These are phyloP conservation scores for Venturia aucupariae DNA, from an alignment of 2,329 filamentous ascomycete genomes.

Conservation along the genomic window DNA sequence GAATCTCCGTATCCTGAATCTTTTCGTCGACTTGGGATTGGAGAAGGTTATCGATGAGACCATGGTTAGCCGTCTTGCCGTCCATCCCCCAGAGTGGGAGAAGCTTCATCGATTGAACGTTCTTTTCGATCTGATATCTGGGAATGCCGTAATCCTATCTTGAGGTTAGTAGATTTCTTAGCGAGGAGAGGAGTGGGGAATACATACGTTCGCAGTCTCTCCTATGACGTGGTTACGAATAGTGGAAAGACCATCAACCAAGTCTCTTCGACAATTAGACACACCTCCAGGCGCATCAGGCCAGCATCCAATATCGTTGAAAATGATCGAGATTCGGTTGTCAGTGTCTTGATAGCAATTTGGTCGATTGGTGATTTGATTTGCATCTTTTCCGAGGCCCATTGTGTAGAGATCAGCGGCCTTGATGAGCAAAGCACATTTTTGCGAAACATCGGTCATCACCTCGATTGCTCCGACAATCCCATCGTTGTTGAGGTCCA, in stretches of 20 bases:
- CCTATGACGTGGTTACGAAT: constrained; percentile 48
- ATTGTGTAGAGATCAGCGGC: constrained; percentile 34
- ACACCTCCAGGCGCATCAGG: constrained; percentile 46
- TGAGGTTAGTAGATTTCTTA: background rate
- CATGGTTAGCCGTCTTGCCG: constrained; percentile 43
- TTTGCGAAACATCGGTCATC: background rate
- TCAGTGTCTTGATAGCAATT: constrained; percentile 37
- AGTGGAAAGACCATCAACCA: constrained; percentile 45
- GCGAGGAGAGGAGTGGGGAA: background rate
- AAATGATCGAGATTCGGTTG: constrained; percentile 42
- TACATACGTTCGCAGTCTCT: constrained; percentile 40
- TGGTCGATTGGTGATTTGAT: constrained; percentile 31
- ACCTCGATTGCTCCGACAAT: constrained; percentile 9
- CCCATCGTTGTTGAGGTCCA: background rate
- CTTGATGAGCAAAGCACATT: constrained; percentile 28
- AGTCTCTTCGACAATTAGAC: constrained; percentile 45
- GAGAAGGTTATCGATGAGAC: constrained; percentile 44
- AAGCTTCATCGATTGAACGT: constrained; percentile 45
- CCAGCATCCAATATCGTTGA: constrained; percentile 45
- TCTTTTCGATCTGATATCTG: constrained; percentile 46
- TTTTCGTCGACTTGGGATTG: constrained; percentile 43
- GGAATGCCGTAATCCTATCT: constrained; percentile 41
- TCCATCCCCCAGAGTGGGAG: constrained; percentile 48
- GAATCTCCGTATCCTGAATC: constrained; percentile 29
- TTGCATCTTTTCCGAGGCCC: constrained; percentile 35